Evolutionary conservation across 768 basidiomycete species (phyloP), one percentile per base, ranked within the genome.

Genomic region (Hygrocybe coccinea): DNA sequence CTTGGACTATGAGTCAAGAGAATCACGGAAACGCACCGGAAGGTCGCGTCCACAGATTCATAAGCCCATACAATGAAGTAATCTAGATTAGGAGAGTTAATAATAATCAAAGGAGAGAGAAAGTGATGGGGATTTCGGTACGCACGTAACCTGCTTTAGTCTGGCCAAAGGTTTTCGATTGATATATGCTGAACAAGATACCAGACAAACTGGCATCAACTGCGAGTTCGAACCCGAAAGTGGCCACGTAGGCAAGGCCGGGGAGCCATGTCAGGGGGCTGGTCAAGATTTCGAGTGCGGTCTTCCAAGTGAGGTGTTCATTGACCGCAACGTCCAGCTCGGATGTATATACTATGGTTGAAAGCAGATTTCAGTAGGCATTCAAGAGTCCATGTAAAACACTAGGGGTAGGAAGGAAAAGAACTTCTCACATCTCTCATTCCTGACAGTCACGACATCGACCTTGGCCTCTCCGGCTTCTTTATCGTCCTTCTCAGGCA

Each of bases 181-280:
- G n/a, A 17, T 50, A 19, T 2, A 67, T 60, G 41, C 65, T 65
- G 58, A 72, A 75, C 14, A 82, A 65, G 7, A 79, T 71, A 54
- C 69, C 75, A n/a, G 77, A 73, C 59, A 84, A 68, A 56, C 77
- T 76, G 6, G 75, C 76, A 59, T 85, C 80, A 41, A 85, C 74
- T 1, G 78, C 76, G 6, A 85, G 74, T 64, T 84, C 83, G 45
- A 76, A 73, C 0, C 83, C 83, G 59, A 84, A 84, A 2, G 81
- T 81, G 1, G 77, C 76, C 36, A 77, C 58, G 55, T 85, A 85
- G 11, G 76, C 78, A 8, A 82, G 62, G 0, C 77, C 66, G 0
- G 82, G 81, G 2, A 84, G 73, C 79, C 81, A 83, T 1, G 82
- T 83, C 11, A 79, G 57, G 1, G 79, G 79, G 54, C 61, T 74